phyloP scores from a whole-genome alignment of 208 protist genomes.

The Trypanosoma platydactyli region DNA sequence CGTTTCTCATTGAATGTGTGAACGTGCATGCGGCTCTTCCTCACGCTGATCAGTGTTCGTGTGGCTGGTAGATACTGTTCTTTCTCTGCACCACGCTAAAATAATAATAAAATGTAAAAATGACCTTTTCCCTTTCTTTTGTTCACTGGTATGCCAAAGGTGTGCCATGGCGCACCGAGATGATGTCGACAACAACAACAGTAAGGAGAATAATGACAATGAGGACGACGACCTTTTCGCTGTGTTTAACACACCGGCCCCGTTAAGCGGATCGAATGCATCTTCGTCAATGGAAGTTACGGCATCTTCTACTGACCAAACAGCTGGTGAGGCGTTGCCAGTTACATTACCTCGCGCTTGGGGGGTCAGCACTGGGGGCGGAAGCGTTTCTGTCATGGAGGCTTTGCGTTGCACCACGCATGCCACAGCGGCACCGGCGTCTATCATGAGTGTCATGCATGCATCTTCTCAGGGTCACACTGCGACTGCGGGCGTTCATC shows the following conservation, averaged over 20 bases:
- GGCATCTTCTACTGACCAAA: neutral
- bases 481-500: neutral
- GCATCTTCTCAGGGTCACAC: neutral
- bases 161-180: slow-evolving; percentile 1
- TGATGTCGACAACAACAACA: neutral
- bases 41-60: neutral
- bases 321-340: neutral
- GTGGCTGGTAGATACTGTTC: neutral
- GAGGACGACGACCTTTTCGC: slow-evolving; percentile 68
- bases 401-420: slow-evolving; percentile 5
- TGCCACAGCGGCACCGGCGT: slow-evolving; percentile 4
- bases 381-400: slow-evolving; percentile 15
- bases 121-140: neutral
- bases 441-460: slow-evolving; percentile 29
- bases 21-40: slow-evolving; percentile 4
- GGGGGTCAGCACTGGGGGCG: neutral
- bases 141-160: slow-evolving; percentile 3
- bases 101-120: too few relatives aligned
- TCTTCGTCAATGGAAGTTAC: slow-evolving; percentile 20
- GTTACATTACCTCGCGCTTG: neutral
- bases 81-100: too few relatives aligned
- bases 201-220: slow-evolving; percentile 12
- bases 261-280: neutral
- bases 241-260: slow-evolving; percentile 22
- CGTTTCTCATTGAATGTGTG: neutral